A percentile compares a stretch with the other conserved stretches of the same genome.
These are phyloP conservation scores for Leucogyrophana mollusca DNA, from an alignment of 768 basidiomycete genomes.

Conservation along the genomic window DNA sequence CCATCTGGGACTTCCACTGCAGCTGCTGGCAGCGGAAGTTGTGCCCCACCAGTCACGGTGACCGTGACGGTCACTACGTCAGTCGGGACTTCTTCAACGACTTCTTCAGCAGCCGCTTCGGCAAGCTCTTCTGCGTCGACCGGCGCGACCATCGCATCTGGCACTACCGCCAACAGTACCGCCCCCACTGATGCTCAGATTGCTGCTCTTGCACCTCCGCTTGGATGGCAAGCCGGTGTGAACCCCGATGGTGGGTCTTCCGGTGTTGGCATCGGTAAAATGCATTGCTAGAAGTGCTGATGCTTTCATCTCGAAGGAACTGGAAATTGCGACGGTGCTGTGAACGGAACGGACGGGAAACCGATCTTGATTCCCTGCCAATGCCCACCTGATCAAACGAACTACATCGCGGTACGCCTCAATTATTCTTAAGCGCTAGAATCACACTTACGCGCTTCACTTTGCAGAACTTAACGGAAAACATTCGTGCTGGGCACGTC, in stretches of 20 bases:
- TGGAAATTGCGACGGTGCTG: constrained; percentile 37
- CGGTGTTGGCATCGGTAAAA: constrained; percentile 1
- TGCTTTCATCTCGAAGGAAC: constrained; percentile 20
- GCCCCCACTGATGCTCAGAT: constrained; percentile 23
- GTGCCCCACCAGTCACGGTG: background rate
- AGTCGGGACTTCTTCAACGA: background rate
- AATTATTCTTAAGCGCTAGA: background rate
- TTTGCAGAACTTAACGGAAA: constrained; percentile 32
- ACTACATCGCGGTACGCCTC: constrained; percentile 22
- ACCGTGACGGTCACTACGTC: background rate
- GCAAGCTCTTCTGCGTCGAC: constrained; percentile 4
- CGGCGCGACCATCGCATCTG: background rate
- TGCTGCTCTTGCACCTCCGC: constrained; percentile 51
- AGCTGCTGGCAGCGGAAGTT: background rate
- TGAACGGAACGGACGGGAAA: constrained; percentile 27
- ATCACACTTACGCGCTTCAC: background rate
- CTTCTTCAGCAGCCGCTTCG: background rate
- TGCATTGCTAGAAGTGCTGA: background rate
- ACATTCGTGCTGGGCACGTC: constrained; percentile 39
- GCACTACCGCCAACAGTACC: constrained; percentile 6
- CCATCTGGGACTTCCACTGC: background rate
- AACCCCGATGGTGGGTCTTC: constrained; percentile 55
- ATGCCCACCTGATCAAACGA: constrained; percentile 29
- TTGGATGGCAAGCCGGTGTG: constrained; percentile 51
- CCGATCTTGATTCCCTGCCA: constrained; percentile 33